phyloP scores from a whole-genome alignment of 2,329 filamentous ascomycete species.

The Diaporthe caulivora region DNA sequence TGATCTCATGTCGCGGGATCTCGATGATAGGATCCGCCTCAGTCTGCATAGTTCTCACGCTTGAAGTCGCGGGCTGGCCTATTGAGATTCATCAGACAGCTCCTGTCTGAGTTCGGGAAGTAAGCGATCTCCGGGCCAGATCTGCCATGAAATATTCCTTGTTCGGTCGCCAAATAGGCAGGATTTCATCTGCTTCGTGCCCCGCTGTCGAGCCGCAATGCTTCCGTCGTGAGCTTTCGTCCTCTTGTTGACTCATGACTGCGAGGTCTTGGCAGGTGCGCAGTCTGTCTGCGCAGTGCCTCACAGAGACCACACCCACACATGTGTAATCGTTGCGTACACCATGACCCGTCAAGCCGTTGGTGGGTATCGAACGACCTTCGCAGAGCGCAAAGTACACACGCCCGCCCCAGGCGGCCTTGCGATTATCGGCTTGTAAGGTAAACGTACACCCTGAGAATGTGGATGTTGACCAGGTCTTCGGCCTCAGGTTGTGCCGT shows the following conservation, averaged over 20 bases:
- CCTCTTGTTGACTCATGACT: background rate
- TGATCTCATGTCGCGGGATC: background rate
- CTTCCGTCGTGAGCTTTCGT: background rate
- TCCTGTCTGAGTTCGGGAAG: conserved; percentile 4
- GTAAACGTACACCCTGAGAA: background rate
- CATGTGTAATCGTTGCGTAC: background rate
- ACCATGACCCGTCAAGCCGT: background rate
- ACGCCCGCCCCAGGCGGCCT: background rate
- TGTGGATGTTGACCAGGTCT: background rate
- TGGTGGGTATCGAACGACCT: background rate
- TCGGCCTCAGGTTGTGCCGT: background rate
- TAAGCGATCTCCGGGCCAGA: background rate
- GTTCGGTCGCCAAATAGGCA: background rate
- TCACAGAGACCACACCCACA: background rate
- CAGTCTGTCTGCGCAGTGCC: background rate
- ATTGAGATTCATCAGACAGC: background rate
- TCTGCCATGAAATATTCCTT: background rate
- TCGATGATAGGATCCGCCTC: background rate
- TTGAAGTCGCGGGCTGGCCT: background rate
- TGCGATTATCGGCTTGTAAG: background rate
- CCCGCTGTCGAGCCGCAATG: background rate
- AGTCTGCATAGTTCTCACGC: background rate
- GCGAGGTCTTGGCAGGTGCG: background rate
- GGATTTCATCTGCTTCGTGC: background rate
- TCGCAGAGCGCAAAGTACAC: background rate